phyloP scores from a whole-genome alignment of 805 yeast species.

The Candida rishiriensis region DNA sequence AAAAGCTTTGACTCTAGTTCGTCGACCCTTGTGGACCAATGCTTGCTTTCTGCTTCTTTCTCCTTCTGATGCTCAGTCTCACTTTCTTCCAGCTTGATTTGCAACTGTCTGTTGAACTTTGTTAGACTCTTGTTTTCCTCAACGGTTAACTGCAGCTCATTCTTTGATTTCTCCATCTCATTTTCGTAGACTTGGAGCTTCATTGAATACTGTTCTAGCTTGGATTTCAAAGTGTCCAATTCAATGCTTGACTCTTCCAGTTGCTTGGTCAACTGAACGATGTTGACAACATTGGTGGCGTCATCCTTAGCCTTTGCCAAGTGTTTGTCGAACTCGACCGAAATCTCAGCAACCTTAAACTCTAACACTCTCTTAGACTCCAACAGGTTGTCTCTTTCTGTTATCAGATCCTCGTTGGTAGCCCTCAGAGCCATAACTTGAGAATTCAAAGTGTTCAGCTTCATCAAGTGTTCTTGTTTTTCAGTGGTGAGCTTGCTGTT shows the following conservation, averaged over 20 bases:
- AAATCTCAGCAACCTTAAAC: conserved; percentile 36
- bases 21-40: conserved; percentile 55
- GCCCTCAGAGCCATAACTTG: conserved; percentile 56
- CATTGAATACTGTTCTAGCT: conserved; percentile 21
- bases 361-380: conserved; percentile 46
- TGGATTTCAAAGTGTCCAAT: conserved; percentile 27
- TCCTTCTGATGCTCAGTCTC: conserved; percentile 50
- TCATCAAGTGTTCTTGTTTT: conserved; percentile 42
- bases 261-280: conserved; percentile 30
- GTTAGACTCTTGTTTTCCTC: conserved; percentile 68
- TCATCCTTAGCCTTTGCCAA: conserved; percentile 28
- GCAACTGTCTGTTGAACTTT: conserved; percentile 49
- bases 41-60: conserved; percentile 43
- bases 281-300: conserved; percentile 26
- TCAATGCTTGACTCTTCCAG: conserved; percentile 32
- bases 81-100: conserved; percentile 37
- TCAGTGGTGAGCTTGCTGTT: conserved; percentile 38
- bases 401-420: conserved; percentile 54
- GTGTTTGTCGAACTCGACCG: conserved; percentile 36
- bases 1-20: conserved; percentile 50
- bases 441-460: conserved; percentile 39
- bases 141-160: conserved; percentile 48
- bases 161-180: conserved; percentile 36
- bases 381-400: conserved; percentile 59
- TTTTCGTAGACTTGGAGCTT: conserved; percentile 22